Evolutionary conservation across 78 protist species (phyloP).

Genomic region (Speleostelium caveatum): DNA sequence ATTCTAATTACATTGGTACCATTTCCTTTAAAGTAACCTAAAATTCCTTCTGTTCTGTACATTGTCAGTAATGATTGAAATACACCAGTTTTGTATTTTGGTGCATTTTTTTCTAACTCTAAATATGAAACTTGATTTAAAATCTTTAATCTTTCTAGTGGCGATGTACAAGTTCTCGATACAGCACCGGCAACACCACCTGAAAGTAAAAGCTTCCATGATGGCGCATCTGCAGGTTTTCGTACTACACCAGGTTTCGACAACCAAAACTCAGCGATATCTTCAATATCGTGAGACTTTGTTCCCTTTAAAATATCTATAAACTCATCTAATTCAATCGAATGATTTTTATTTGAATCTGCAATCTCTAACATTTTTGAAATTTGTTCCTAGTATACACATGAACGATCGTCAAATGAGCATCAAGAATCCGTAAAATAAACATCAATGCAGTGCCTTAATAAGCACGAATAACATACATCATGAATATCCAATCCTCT

Average conservation of each 20-base stretch:
- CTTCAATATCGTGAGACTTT: slow-evolving; percentile 38
- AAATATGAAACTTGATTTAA: slow-evolving; percentile 84
- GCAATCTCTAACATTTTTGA: slow-evolving; percentile 67
- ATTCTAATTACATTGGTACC: slow-evolving; percentile 87
- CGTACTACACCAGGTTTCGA: slow-evolving; percentile 27
- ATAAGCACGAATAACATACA: too few relatives aligned
- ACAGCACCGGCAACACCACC: slow-evolving; percentile 96
- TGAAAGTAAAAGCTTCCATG: slow-evolving; percentile 80
- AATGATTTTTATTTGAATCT: slow-evolving; percentile 67
- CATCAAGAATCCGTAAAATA: too few relatives aligned
- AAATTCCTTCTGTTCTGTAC: slow-evolving; percentile 54
- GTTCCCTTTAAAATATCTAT: slow-evolving; percentile 11
- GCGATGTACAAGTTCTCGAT: slow-evolving; percentile 91
- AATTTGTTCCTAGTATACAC: slow-evolving; percentile 52
- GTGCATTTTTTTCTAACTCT: slow-evolving; percentile 21
- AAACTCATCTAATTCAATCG: slow-evolving; percentile 65
- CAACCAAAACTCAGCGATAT: slow-evolving; percentile 73
- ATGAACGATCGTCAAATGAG: background rate
- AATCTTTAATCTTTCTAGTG: slow-evolving; percentile 93
- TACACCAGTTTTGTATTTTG: slow-evolving; percentile 35
- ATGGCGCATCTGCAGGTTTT: slow-evolving; percentile 42
- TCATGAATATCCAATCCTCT: slow-evolving; percentile 37
- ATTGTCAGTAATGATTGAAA: slow-evolving; percentile 34
- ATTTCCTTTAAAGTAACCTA: slow-evolving; percentile 90
- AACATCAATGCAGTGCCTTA: too few relatives aligned